Evolutionary conservation across 148 eudicot genomes (phyloP), one percentile per base, ranked within the genome.

Genomic region (Rhododendron griersonianum): DNA sequence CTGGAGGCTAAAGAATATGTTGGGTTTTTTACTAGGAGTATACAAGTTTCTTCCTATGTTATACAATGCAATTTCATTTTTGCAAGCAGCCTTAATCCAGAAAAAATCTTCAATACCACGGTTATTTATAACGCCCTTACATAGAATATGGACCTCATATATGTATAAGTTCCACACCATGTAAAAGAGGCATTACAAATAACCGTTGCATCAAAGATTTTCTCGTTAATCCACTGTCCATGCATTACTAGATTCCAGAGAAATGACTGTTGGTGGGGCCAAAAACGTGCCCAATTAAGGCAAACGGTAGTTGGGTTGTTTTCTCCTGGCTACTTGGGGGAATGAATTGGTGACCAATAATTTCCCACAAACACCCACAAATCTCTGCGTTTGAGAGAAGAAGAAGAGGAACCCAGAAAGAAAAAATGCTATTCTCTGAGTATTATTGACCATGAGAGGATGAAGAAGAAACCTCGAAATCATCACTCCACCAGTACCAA

Each of bases 401-500:
- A 65, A 61, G 16, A 63, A 63, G 71, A 65, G 35, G 3, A 69
- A 69, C 37, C 75, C 74, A 67, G 33, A 67, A 41, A 69, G 25
- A 41, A 39, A 39, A 35, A 3, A 28, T 74, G 28, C 30, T 25
- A 77, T 21, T 41, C 25, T 77, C 50, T 78, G 53, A 55, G 23
- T 78, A 21, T 41, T 23, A 45, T 78, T 78, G 50, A 77, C 80
- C 51, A 77, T 78, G 81, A 44, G 53, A 45, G 55, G 18, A 78
- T 78, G 81, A 78, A 78, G 35, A 33, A 33, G 81, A 78, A 78
- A 78, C 33, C 51, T 78, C 81, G 81, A 78, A 45, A 44, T 23
- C 5, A 11, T 78, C 28, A 44, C 80, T 78, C 81, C 53, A 4
- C 14, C 3, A 44, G 4, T 44, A 78, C 28, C 30, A 23, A 78